These are phyloP conservation scores for Scopulariopsis brevicaulis DNA, from an alignment of 2,329 filamentous ascomycete species.

Conservation along the genomic window DNA sequence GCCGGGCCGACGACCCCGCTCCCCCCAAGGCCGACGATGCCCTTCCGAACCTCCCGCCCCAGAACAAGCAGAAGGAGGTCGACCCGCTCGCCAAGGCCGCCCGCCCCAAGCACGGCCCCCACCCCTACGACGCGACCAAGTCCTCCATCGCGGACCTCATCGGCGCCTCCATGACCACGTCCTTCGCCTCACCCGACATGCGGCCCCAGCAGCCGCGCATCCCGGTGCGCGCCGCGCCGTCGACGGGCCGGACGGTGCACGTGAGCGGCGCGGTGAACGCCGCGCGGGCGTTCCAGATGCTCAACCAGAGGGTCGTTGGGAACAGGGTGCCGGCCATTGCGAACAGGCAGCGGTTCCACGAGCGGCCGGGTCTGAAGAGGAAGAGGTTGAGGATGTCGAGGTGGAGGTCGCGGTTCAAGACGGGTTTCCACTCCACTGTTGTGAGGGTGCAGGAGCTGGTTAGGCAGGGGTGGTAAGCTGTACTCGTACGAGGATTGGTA, in stretches of 20 bases:
- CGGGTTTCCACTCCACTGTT: slow-evolving; percentile 54
- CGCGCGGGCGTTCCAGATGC: slow-evolving; percentile 28
- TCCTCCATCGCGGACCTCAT: slow-evolving; percentile 7
- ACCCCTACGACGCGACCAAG: slow-evolving; percentile 5
- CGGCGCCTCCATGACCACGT: slow-evolving; percentile 19
- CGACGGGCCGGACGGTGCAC: slow-evolving; percentile 30
- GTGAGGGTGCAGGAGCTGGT: slow-evolving; percentile 57
- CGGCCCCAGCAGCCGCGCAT: slow-evolving; percentile 15
- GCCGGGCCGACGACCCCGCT: slow-evolving; percentile 3
- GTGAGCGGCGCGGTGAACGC: slow-evolving; percentile 30
- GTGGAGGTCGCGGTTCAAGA: slow-evolving; percentile 59
- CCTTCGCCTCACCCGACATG: slow-evolving; percentile 18
- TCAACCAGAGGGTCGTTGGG: slow-evolving; percentile 23
- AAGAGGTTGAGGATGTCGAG: slow-evolving; percentile 62
- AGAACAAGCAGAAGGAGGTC: not conserved
- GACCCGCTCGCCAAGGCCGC: not conserved
- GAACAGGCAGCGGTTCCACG: slow-evolving; percentile 55
- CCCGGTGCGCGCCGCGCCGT: slow-evolving; percentile 25
- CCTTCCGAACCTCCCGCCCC: not conserved
- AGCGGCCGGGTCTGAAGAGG: slow-evolving; percentile 63
- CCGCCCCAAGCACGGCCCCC: not conserved
- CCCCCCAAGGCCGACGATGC: slow-evolving; percentile 2
- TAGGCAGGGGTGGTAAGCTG: slow-evolving; percentile 62
- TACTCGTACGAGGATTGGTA: not conserved
- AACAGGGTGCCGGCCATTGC: slow-evolving; percentile 50